Conservation (phyloP, 768 basidiomycete species). For the Vishniacozyma victoriae region DNA sequence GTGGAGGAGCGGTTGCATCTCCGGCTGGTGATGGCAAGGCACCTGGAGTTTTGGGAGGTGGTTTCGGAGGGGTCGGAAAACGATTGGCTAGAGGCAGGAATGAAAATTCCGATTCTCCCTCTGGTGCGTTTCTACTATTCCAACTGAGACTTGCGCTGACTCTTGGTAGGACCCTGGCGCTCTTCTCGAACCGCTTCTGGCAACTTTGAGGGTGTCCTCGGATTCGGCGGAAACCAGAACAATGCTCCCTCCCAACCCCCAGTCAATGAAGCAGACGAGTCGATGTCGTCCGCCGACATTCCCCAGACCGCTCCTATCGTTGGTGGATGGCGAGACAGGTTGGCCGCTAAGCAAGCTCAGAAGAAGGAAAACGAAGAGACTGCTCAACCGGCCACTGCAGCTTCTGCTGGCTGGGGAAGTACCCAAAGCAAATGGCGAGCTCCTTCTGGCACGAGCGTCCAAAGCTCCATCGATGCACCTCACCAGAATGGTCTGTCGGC, state of each 20-base stretch:
- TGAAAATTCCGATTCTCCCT: constrained; percentile 18
- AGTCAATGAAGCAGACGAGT: background rate
- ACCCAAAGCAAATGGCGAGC: constrained; percentile 42
- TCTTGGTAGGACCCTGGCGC: constrained; percentile 26
- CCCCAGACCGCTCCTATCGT: background rate
- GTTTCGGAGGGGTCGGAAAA: constrained; percentile 35
- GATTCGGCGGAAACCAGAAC: constrained; percentile 25
- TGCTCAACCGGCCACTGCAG: constrained; percentile 28
- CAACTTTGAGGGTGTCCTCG: constrained; percentile 46
- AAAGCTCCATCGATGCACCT: too few relatives aligned
- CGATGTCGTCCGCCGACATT: constrained; percentile 1
- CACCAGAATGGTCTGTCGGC: too few relatives aligned
- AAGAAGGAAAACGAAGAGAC: constrained; percentile 15
- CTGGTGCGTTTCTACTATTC: constrained; percentile 14
- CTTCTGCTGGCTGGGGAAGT: constrained; percentile 43
- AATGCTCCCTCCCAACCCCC: constrained; percentile 9
- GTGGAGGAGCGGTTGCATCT: constrained; percentile 18
- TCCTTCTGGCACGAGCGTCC: constrained; percentile 25
- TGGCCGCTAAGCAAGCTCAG: constrained; percentile 2
- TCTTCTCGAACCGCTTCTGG: constrained; percentile 31
- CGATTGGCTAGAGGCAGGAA: constrained; percentile 18
- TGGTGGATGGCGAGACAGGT: constrained; percentile 17
- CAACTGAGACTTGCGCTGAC: background rate
- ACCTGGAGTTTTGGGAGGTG: constrained; percentile 31
- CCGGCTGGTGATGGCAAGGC: constrained; percentile 15